Percentiles rank a stretch among this genome's conserved stretches.
These are phyloP conservation scores for Penicillium sp. DNA, from an alignment of 2,329 filamentous ascomycete species.

Conservation along the genomic window DNA sequence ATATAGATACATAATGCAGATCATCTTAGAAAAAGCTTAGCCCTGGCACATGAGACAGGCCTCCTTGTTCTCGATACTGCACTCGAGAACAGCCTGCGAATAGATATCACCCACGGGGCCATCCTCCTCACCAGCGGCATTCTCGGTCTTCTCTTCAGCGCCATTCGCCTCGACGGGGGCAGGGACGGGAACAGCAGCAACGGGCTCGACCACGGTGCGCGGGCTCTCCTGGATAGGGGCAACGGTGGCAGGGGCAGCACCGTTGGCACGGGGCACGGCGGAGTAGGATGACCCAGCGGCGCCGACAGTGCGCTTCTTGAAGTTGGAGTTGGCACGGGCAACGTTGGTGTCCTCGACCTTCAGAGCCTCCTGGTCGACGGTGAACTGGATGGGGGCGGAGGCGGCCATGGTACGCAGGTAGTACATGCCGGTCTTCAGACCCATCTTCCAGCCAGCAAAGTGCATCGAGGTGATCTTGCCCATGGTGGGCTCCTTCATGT, in stretches of 20 bases:
- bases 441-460: slow-evolving; percentile 98
- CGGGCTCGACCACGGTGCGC: slow-evolving; percentile 59
- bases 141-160: slow-evolving; percentile 59
- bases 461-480: slow-evolving; percentile 99
- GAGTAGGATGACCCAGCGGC: slow-evolving; percentile 54
- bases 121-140: slow-evolving; percentile 67
- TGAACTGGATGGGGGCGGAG: slow-evolving; percentile 96
- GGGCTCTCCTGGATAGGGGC: slow-evolving; percentile 16
- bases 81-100: slow-evolving; percentile 82
- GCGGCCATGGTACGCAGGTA: slow-evolving; percentile 97
- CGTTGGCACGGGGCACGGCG: slow-evolving; percentile 63
- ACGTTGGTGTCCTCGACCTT: slow-evolving; percentile 79
- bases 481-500: slow-evolving; percentile 99
- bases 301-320: slow-evolving; percentile 66
- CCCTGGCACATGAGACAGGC: slow-evolving; percentile 96
- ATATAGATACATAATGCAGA: slow-evolving; percentile 28
- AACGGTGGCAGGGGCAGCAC: slow-evolving; percentile 56
- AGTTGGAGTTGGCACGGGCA: slow-evolving; percentile 53
- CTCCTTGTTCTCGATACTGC: slow-evolving; percentile 97
- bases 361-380: slow-evolving; percentile 92
- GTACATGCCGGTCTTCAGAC: slow-evolving; percentile 99
- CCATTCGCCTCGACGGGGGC: slow-evolving; percentile 57
- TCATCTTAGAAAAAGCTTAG: slow-evolving; percentile 44
- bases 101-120: slow-evolving; percentile 83
- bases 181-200: slow-evolving; percentile 45